Base-by-base conservation (phyloP, 768 basidiomycete genomes). In the Hygrophoropsis aurantiaca region DNA sequence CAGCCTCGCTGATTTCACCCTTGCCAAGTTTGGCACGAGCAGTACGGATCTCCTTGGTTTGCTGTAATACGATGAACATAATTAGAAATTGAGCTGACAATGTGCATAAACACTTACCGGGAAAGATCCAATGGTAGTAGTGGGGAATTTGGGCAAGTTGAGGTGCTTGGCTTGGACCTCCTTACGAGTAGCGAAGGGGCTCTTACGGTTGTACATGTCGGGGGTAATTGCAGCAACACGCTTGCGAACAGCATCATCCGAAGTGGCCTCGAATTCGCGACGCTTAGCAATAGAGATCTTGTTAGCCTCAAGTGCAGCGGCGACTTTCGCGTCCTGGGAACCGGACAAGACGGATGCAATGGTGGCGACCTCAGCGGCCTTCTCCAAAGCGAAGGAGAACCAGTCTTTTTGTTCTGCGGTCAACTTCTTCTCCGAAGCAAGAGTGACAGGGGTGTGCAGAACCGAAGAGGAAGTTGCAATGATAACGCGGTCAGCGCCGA, bases 371-470 rank as follows among this genome's bases (percentile, higher is more conserved):
- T 99, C 97, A 36, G 72, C 72, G 24, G 88, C 90, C 78, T 99
- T 99, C 80, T 99, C 95, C 50, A 89, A 74, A 43, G 97, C 97
- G 68, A 98, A 99, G 5, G 97, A 90, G 75, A 99, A 92, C 95
- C 97, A 99, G 64, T 95, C 93, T 73, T 85, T 89, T 69, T 94
- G 89, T 67, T 95, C 81, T 16, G 76, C 65, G 26, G 90, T 88
- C 60, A 99, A 78, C 73, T 94, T 90, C 57, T 79, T 90, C 79
- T 99, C 97, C 24, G 85, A 87, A 38, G 84, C 84, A 66, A 98
- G 82, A 42, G 94, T 94, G 65, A 99, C 94, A 27, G 97, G 97
- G 36, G 89, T 97, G 79, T 99, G 97, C 56, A 99, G 84, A 60
- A 99, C 90, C 46, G 97, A 98, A 21, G 97, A 98, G 5, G 97